These are phyloP conservation scores for Apium graveolens DNA, from an alignment of 129 eudicot genomes.

Conservation along the genomic window DNA sequence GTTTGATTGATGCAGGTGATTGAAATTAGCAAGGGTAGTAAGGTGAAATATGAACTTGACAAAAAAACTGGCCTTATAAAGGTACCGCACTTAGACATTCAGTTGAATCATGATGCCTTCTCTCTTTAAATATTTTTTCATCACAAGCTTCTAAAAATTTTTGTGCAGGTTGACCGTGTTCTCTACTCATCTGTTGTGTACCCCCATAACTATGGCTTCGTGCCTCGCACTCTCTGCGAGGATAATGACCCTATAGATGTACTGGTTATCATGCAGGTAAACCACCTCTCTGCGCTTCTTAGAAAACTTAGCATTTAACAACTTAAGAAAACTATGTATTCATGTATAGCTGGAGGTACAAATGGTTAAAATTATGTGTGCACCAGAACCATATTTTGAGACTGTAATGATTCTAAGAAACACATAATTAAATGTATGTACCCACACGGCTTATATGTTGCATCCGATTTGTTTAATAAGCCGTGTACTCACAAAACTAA, in stretches of 20 bases:
- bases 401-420: neutral
- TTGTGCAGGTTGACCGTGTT: conserved; percentile 63
- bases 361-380: neutral
- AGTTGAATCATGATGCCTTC: neutral
- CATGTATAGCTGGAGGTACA: neutral
- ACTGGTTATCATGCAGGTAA: conserved; percentile 79
- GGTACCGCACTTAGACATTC: conserved; percentile 28
- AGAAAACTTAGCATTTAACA: neutral
- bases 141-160: conserved; percentile 2
- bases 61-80: conserved; percentile 87
- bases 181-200: conserved; percentile 77
- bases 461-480: neutral
- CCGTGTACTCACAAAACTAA: neutral
- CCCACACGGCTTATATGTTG: too few relatives aligned
- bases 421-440: neutral
- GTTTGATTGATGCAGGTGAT: conserved; percentile 52
- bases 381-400: neutral
- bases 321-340: neutral
- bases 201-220: conserved; percentile 78
- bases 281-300: neutral
- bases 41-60: conserved; percentile 97
- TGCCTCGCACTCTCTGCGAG: conserved; percentile 84
- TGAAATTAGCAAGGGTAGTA: conserved; percentile 88
- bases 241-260: conserved; percentile 86
- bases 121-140: neutral